A percentile compares a stretch with the other conserved stretches of the same genome.
Conservation (phyloP, 768 basidiomycete species). For the Tulasnella calospora region DNA sequence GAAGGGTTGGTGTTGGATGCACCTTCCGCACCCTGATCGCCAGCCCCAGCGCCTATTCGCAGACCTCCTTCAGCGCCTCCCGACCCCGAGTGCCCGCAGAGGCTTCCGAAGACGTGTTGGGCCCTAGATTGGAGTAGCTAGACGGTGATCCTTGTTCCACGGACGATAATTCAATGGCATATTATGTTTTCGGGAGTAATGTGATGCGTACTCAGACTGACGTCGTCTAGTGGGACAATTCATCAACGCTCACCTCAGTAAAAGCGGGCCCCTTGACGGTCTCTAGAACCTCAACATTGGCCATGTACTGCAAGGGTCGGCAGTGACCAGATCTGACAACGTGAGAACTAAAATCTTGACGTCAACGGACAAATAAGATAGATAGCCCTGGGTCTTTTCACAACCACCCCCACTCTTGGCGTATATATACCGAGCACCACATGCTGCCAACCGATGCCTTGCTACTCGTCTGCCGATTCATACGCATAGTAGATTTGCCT, state of each 20-base stretch:
- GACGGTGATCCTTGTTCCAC: not conserved
- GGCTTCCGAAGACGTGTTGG: not conserved
- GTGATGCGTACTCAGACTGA: too few relatives aligned
- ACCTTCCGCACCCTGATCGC: not conserved
- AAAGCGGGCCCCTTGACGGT: not conserved
- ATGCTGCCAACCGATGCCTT: not conserved
- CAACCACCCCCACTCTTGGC: too few relatives aligned
- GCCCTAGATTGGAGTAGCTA: not conserved
- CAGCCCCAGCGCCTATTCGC: not conserved
- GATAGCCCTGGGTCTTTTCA: not conserved
- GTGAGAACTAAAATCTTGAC: not conserved
- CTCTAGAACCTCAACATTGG: not conserved
- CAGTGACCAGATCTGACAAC: not conserved
- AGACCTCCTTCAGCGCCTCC: not conserved
- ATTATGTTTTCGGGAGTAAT: too few relatives aligned
- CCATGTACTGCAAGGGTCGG: not conserved
- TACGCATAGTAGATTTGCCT: not conserved
- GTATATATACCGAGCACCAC: too few relatives aligned
- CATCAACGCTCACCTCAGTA: not conserved
- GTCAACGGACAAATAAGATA: too few relatives aligned
- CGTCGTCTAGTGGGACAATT: too few relatives aligned
- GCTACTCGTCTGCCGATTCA: not conserved
- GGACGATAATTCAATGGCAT: too few relatives aligned
- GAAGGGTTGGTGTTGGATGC: not conserved
- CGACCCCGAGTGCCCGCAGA: not conserved